Base-by-base conservation (phyloP, 768 basidiomycete species). In the Leccinellum luteum region DNA sequence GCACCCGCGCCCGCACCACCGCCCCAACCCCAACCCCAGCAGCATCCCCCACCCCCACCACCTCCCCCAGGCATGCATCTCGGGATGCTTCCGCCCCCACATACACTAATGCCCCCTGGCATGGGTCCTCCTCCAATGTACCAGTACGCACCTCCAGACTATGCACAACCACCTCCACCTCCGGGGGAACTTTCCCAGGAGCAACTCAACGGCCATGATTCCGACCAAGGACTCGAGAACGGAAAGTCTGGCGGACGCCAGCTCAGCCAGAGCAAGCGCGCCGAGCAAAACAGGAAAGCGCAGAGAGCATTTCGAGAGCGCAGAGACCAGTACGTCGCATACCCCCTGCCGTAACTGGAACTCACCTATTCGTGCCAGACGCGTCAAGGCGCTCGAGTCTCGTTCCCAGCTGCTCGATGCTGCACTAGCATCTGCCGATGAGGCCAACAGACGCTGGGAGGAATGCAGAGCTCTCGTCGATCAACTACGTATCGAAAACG, bases 221-320 rank as follows among this genome's bases (percentile, higher is more conserved):
- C 15, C 17, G 64, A 64, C 27, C 25, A 25, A 25, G 34, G 28
- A 28, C 32, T 30, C 31, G 32, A 60, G 58, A 52, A 55, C 0
- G 3, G 19, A 48, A 69, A 69, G 59, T 15, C 47, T 3, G 71
- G 74, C 19, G 80, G 80, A 25, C 78, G 91, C 48, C 74, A 84
- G 12, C 78, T 94, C 51, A 90, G 87, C 72, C 84, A 81, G 67
- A 89, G 86, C 69, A 94, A 94, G 69, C 84, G 94, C 10, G 94
- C 94, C 44, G 94, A 95, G 66, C 94, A 97, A 76, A 97, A 97
- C 72, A 81, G 94, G 64, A 94, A 94, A 72, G 94, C 94, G 0
- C 94, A 97, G 74, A 81, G 93, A 43, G 93, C 92, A 2, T 97
- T 95, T 73, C 78, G 94, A 59, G 90, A 94, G 70, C 84, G 94